Conservation (phyloP, 2,329 filamentous ascomycete species). For the Colletotrichum falcatum region DNA sequence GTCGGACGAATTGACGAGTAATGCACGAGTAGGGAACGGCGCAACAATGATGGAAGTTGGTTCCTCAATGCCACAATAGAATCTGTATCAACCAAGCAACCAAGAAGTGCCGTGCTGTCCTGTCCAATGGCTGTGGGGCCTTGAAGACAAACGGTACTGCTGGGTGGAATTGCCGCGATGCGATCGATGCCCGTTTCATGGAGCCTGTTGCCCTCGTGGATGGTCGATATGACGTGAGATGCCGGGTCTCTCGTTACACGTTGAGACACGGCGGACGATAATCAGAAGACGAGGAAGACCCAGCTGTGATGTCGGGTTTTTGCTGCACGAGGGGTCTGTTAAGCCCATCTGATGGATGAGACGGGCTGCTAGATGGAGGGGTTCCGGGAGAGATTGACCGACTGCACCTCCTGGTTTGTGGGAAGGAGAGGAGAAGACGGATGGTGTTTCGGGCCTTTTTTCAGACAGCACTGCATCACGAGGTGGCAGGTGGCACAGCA, state of each 20-base stretch:
- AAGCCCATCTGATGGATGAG: slow-evolving; percentile 16
- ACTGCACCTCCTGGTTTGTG: not conserved
- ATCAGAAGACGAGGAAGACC: not conserved
- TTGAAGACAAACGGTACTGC: not conserved
- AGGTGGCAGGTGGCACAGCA: too few species aligned
- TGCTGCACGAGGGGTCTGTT: not conserved
- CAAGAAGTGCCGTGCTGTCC: not conserved
- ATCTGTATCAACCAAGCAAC: slow-evolving; percentile 32
- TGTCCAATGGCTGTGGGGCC: not conserved
- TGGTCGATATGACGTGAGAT: not conserved
- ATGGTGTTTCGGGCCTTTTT: not conserved
- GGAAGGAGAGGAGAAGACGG: not conserved
- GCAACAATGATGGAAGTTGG: slow-evolving; percentile 33
- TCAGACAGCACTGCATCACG: not conserved
- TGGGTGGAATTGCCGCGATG: not conserved
- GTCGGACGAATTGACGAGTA: slow-evolving; percentile 41
- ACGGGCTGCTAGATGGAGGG: slow-evolving; percentile 3
- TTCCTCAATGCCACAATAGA: slow-evolving; percentile 40
- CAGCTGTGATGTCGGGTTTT: not conserved
- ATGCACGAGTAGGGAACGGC: slow-evolving; percentile 38
- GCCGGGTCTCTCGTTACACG: not conserved
- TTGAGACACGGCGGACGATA: slow-evolving; percentile 1
- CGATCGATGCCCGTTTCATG: not conserved
- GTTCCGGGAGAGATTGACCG: not conserved
- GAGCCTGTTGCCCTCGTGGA: not conserved